Evolutionary conservation across 768 basidiomycete species (phyloP).

Genomic region (Crassisporium funariophilum): DNA sequence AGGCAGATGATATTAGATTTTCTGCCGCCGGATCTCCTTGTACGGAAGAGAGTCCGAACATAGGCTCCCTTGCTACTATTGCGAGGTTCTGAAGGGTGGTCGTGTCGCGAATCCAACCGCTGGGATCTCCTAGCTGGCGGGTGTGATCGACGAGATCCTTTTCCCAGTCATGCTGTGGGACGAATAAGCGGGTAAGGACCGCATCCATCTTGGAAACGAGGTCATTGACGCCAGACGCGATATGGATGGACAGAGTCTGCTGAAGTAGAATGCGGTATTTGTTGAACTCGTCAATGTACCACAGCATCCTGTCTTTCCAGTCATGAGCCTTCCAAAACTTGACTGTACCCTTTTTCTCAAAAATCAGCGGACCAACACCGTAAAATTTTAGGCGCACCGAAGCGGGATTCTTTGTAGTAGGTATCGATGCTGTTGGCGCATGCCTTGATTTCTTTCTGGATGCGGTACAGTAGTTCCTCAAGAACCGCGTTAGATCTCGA

Average conservation of each 20-base stretch:
- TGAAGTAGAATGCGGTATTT: constrained; percentile 14
- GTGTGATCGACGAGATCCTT: constrained; percentile 12
- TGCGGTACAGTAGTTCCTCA: constrained; percentile 7
- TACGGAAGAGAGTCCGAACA: too few relatives aligned
- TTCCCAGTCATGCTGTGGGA: constrained; percentile 20
- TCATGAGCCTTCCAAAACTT: constrained; percentile 23
- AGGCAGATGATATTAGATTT: too few relatives aligned
- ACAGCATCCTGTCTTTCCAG: constrained; percentile 21
- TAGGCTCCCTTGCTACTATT: too few relatives aligned
- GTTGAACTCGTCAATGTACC: constrained; percentile 17
- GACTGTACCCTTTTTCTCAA: constrained; percentile 8
- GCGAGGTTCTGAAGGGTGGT: too few relatives aligned
- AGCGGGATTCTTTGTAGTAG: constrained; percentile 20
- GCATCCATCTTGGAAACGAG: constrained; percentile 18
- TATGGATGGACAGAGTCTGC: constrained; percentile 14
- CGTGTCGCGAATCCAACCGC: constrained; percentile 15
- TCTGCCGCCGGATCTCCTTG: too few relatives aligned
- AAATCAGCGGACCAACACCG: too few relatives aligned
- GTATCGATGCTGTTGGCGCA: constrained; percentile 27
- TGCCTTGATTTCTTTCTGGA: constrained; percentile 17
- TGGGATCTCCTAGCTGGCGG: constrained; percentile 6
- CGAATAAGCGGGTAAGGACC: constrained; percentile 16
- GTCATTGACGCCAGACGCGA: constrained; percentile 12
- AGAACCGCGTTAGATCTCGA: too few relatives aligned
- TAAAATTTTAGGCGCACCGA: too few relatives aligned